Evolutionary conservation across 768 basidiomycete genomes (phyloP), one percentile per base, ranked within the genome.

Genomic region (Phylloporus scabripes): DNA sequence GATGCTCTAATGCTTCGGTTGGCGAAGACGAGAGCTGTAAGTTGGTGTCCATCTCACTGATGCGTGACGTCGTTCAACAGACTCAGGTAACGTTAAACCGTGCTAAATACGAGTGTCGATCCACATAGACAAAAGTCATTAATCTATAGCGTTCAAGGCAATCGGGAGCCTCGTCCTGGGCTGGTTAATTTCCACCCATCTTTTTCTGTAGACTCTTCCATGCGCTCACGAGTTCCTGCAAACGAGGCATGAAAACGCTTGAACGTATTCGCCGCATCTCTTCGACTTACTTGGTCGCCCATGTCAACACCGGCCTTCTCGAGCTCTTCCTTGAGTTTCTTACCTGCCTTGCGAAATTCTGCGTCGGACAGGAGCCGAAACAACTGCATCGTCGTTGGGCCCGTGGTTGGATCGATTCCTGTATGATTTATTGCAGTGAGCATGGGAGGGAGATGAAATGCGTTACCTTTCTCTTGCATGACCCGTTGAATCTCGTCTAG

Each of bases 261-360:
- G 20, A 12, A 20, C 15, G 18, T 38, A 20, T 20, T 14, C 14
- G 47, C 4, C n/a, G 34, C 15, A 31, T 29, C 14, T 17, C 26
- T 34, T 17, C 28, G 23, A 52, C 74, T 46, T 54, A 83, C 83
- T 65, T 79, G 73, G 41, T 78, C 75, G 31, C 62, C 64, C 31
- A 82, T 47, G 59, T 85, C 77, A n/a, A 87, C 61, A 5, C 82
- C 85, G 18, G 81, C 80, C 29, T 78, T 79, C 45, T 76, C 60
- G 52, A 85, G 60, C 49, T 79, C 80, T 12, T 71, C 71, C 44
- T 71, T 66, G 6, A 83, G 68, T 34, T 65, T 67, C 53, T 69
- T 69, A 26, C 74, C 70, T 21, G 73, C 76, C 36, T 64, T 69
- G 48, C 76, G 70, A 50, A 85, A 82, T 49, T 79, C 78, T 1